Base-by-base conservation (phyloP, 257 asterid species). In the Solanum pinnatisectum region DNA sequence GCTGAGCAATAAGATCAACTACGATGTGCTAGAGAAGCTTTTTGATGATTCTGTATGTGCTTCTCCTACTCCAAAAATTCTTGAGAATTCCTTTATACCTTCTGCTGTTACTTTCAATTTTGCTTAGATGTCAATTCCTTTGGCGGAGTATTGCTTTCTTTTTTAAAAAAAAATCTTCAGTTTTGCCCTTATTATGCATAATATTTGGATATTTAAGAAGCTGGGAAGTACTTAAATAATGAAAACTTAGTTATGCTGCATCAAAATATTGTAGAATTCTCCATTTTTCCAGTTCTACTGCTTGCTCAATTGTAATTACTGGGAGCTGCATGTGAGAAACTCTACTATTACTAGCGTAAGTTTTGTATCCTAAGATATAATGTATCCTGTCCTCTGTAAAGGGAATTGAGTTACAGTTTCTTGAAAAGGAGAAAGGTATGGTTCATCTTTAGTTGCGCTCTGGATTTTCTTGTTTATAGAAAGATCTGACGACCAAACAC, bases 31-130 rank as follows among this genome's bases (percentile, higher is more conserved):
- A 90, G 94, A 93, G 25, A 77, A 93, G 84, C 93, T 95, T 76
- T 92, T 94, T 33, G 90, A 87, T 3, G 96, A 92, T 42, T 33
- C 92, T 87, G 98, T 94, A 93, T 88, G 98, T 92, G 36, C 87
- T 88, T 76, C 74, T 87, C 83, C 87, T 20, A 42, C 33, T 23
- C 56, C 88, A 52, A 46, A 13, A 76, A 77, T 39, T 78, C 71
- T 59, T 23, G 42, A 71, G n/a, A 68, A 60, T 40, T 70, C 67
- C 46, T 18, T 40, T 71, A 79, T 18, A 40, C 33, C 37, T 85
- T 33, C 14, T 85, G 60, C 20, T 65, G 60, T 46, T 73, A 32
- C 60, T 39, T 86, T 7, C 70, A 68, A 12, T 86, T 70, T 86
- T 70, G 33, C 71, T 44, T 25, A 20, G 42, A 46, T 81, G 68